Percentiles rank a stretch among this genome's conserved stretches.
Evolutionary conservation across 1,284 basidiomycete genomes (phyloP).

Genomic region (Apiotrichum montevideense): DNA sequence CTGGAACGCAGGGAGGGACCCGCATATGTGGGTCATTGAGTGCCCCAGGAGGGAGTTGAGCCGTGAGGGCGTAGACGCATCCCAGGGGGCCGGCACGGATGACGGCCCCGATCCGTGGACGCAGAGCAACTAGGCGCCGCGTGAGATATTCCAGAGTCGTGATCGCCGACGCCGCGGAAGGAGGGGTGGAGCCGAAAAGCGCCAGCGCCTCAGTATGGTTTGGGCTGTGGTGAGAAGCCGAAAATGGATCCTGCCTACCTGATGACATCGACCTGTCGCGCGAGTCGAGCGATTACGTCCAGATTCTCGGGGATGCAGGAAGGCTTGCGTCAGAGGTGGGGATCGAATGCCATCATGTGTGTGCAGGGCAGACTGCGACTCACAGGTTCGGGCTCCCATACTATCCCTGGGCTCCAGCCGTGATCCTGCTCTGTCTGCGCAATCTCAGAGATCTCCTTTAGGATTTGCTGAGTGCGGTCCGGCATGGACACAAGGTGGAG

Average conservation of each 20-base stretch:
- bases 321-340: conserved; percentile 9
- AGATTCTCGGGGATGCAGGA: conserved; percentile 21
- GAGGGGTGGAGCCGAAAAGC: conserved; percentile 20
- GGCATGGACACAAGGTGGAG: conserved; percentile 35
- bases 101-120: conserved; percentile 23
- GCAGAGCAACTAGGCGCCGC: conserved; percentile 11
- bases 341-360: no score
- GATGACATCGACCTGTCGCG: conserved; percentile 27
- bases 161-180: neutral
- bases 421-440: conserved; percentile 2
- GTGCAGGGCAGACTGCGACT: neutral
- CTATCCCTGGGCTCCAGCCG: conserved; percentile 20
- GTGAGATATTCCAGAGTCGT: conserved; percentile 14
- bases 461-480: conserved; percentile 15
- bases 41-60: conserved; percentile 2
- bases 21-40: neutral
- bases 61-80: conserved; percentile 22
- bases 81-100: conserved; percentile 30
- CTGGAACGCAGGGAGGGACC: conserved; percentile 6
- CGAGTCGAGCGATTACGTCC: conserved; percentile 17
- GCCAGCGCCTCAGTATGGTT: conserved; percentile 41
- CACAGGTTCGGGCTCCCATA: conserved; percentile 42
- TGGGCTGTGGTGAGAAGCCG: conserved; percentile 22
- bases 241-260: conserved; percentile 16
- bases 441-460: conserved; percentile 22